Conservation (phyloP, 495 filamentous ascomycete genomes). For the Hypoxylon crocopeplum region DNA sequence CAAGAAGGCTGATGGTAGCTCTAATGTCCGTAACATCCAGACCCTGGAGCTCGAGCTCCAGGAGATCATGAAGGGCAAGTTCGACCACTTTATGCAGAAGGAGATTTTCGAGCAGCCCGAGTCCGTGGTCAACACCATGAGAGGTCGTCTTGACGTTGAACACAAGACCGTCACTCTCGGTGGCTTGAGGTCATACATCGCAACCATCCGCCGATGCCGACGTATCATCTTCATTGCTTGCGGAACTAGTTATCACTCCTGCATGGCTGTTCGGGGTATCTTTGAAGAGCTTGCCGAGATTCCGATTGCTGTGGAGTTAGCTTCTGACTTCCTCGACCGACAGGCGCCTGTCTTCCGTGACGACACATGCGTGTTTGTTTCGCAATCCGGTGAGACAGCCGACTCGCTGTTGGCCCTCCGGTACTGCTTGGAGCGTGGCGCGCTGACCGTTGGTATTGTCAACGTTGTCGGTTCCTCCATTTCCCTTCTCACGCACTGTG, state of each 20-base stretch:
- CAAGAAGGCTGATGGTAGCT: slow-evolving; percentile 94
- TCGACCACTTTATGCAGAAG: slow-evolving; percentile 99
- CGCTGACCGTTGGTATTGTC: slow-evolving; percentile 95
- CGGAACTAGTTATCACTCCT: slow-evolving; percentile 97
- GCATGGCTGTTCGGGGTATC: slow-evolving; percentile 97
- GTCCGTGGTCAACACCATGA: slow-evolving; percentile 99
- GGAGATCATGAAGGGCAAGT: slow-evolving; percentile 99
- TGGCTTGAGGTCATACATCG: slow-evolving; percentile 93
- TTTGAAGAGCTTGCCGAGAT: slow-evolving; percentile 99
- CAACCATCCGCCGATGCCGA: slow-evolving; percentile 93
- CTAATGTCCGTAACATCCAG: slow-evolving; percentile 96
- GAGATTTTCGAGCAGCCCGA: slow-evolving; percentile 99
- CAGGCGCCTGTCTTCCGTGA: slow-evolving; percentile 99
- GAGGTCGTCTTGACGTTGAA: slow-evolving; percentile 90
- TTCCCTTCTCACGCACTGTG: slow-evolving; percentile 96
- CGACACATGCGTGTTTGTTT: slow-evolving; percentile 98
- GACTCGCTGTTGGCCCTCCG: slow-evolving; percentile 96
- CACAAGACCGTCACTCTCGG: slow-evolving; percentile 95
- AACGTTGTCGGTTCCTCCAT: slow-evolving; percentile 98
- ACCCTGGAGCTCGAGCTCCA: slow-evolving; percentile 98
- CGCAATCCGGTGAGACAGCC: slow-evolving; percentile 98
- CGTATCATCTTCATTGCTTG: slow-evolving; percentile 98
- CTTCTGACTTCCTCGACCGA: slow-evolving; percentile 97
- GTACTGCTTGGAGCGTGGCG: slow-evolving; percentile 96
- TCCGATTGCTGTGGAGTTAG: slow-evolving; percentile 94